Base-by-base conservation (phyloP, 2,329 filamentous ascomycete genomes). In the Diaporthe batatas region DNA sequence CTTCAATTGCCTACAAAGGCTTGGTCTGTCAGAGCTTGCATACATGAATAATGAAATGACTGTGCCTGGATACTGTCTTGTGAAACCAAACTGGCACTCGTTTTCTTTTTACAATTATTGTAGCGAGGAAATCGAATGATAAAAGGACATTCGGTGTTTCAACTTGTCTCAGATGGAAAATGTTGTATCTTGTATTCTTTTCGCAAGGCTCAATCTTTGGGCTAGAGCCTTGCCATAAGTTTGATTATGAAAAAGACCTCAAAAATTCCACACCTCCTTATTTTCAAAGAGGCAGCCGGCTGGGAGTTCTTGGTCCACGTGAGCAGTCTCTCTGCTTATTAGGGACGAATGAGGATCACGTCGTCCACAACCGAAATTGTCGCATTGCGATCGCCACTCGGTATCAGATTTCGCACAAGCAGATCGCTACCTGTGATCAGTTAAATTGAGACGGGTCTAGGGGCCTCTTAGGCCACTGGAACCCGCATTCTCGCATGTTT, bases 281-380 rank as follows among this genome's bases (percentile, higher is more conserved):
- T 42, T 59, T 6, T 6, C 32, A 12, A 62, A 25, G 57, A 62
- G 36, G 57, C n/a, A 25, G 7, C 55, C 57, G 16, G n/a, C 34
- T 23, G 10, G 10, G 25, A 3, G 23, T 14, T 25, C 34, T 62
- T 18, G 36, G 16, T 23, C n/a, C 23, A 16, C 21, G 23, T 23
- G n/a, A 51, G 12, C 23, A 21, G 14, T 16, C 10, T 11, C 5
- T 16, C 21, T 62, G 8, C 36, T 39, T n/a, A 7, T n/a, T 14
- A 21, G 36, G 23, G n/a, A 44, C 23, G 7, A 39, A 36, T 44
- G 57, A 44, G 25, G 36, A 44, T 62, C 57, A 62, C 36, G 36
- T 5, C 57, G 57, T 44, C 36, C 23, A 42, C 23, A 62, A 39
- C 36, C 57, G 36, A 62, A 39, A 62, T 62, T 62, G 57, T 62